phyloP scores from a whole-genome alignment of 768 basidiomycete species.

The Termitomyces eurrhizus region DNA sequence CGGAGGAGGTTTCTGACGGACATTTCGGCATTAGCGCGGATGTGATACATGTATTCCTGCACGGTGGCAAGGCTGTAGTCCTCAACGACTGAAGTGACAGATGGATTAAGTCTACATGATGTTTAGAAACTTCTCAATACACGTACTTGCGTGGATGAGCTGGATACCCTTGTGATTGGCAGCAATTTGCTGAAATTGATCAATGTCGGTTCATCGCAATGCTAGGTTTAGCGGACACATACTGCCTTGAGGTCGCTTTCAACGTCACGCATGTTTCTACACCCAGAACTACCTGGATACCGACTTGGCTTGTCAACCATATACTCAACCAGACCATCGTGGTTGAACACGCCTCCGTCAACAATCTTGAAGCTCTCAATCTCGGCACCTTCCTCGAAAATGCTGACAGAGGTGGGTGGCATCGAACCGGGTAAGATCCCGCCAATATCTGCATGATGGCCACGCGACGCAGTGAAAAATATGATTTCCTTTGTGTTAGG shows the following conservation, averaged over 20 bases:
- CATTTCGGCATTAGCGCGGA: conserved; percentile 82
- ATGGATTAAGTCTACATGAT: conserved; percentile 5
- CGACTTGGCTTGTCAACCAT: conserved; percentile 79
- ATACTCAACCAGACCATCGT: conserved; percentile 66
- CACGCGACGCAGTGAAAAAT: conserved; percentile 91
- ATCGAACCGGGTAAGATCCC: conserved; percentile 92
- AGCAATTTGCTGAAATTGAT: conserved; percentile 71
- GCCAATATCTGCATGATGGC: conserved; percentile 93
- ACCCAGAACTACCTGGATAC: conserved; percentile 85
- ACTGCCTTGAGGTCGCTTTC: conserved; percentile 92
- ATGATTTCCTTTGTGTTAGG: conserved; percentile 65
- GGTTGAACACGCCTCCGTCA: conserved; percentile 74
- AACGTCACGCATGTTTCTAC: conserved; percentile 82
- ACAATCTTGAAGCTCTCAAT: conserved; percentile 93
- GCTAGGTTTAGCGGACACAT: conserved; percentile 21
- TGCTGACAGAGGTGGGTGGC: conserved; percentile 89
- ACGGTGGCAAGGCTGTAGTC: conserved; percentile 87
- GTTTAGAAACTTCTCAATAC: neutral
- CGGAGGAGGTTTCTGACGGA: conserved; percentile 82
- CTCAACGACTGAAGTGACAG: conserved; percentile 55
- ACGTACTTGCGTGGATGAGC: conserved; percentile 72
- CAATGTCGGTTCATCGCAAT: conserved; percentile 4
- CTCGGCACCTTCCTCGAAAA: conserved; percentile 93
- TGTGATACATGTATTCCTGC: conserved; percentile 92
- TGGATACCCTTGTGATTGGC: conserved; percentile 92